Evolutionary conservation across 805 yeast genomes (phyloP), one percentile per base, ranked within the genome.

Genomic region (Ogataea degrootiae): DNA sequence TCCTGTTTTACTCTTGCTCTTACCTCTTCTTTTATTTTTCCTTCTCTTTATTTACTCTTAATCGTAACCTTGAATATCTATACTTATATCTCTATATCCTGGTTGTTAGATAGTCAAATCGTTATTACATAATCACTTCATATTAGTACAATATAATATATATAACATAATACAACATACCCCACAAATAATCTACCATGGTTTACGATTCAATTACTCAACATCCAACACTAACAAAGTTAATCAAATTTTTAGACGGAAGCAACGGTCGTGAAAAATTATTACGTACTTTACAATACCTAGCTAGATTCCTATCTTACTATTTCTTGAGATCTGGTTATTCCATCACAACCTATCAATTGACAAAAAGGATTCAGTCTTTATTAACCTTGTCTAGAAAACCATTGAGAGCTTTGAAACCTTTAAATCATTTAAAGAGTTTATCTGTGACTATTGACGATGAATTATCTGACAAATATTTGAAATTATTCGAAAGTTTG

Each of bases 361-460:
- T 76, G 49, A 75, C 81, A 63, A 76, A 75, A 55, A 71, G 75
- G 21, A 65, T 89, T 52, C 87, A 83, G 68, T 63, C 62, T 40
- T 81, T 85, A 53, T 76, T 88, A 31, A 76, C 87, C 2, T 65
- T 83, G 49, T 75, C 87, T 52, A 82, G 98, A 65, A 92, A 92
- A 71, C 83, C 90, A 21, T 69, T 91, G 72, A 79, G 97, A 60
- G 81, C 85, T 60, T 78, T 89, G 53, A 91, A 90, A 68, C 96
- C 96, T 1, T 69, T 91, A 59, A 75, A 74, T 58, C 89, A 85
- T 62, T 61, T 87, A 46, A 81, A 82, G 57, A 76, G 79, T n/a
- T 87, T 91, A 5, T 73, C 85, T 2, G 74, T 76, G 52, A 77
- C 87, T 14, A 77, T 72, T 57, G 87, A 82, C 61, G 82, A 87